Evolutionary conservation across 129 eudicot genomes (phyloP).

Genomic region (Centaurea solstitialis): DNA sequence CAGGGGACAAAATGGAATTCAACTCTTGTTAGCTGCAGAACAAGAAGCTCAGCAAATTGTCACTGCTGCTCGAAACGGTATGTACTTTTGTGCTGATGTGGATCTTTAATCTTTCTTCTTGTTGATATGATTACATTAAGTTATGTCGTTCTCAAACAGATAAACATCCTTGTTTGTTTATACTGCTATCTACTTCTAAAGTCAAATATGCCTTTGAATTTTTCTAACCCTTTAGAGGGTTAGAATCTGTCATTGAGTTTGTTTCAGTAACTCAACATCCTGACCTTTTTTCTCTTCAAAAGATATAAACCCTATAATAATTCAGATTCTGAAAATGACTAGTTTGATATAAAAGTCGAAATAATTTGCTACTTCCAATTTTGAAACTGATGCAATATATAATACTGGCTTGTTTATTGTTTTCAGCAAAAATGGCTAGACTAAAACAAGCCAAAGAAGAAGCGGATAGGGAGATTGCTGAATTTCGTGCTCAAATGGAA

Average conservation of each 20-base stretch:
- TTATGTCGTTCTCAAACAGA: not conserved
- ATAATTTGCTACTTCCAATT: not conserved
- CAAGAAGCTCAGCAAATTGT: slow-evolving; percentile 96
- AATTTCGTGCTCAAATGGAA: slow-evolving; percentile 88
- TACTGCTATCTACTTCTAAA: not conserved
- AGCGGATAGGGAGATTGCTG: slow-evolving; percentile 88
- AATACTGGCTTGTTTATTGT: not conserved
- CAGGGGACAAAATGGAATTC: slow-evolving; percentile 93
- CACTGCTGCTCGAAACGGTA: slow-evolving; percentile 76
- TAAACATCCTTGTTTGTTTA: not conserved
- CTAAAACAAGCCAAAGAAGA: slow-evolving; percentile 90
- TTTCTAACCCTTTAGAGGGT: not conserved
- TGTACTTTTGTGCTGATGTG: slow-evolving; percentile 1
- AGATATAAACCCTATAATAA: not conserved
- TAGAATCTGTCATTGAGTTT: not conserved
- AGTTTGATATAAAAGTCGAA: not conserved
- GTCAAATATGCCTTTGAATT: not conserved
- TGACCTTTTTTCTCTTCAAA: not conserved
- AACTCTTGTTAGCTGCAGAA: slow-evolving; percentile 80
- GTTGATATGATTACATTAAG: not conserved
- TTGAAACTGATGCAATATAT: not conserved
- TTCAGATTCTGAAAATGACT: not conserved
- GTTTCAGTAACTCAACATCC: not conserved
- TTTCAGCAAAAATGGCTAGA: slow-evolving; percentile 77
- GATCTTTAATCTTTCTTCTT: not conserved